Evolutionary conservation across 176 grass and related monocot species (phyloP), one percentile per base, ranked within the genome.

Genomic region (Miscanthus lutarioriparius): DNA sequence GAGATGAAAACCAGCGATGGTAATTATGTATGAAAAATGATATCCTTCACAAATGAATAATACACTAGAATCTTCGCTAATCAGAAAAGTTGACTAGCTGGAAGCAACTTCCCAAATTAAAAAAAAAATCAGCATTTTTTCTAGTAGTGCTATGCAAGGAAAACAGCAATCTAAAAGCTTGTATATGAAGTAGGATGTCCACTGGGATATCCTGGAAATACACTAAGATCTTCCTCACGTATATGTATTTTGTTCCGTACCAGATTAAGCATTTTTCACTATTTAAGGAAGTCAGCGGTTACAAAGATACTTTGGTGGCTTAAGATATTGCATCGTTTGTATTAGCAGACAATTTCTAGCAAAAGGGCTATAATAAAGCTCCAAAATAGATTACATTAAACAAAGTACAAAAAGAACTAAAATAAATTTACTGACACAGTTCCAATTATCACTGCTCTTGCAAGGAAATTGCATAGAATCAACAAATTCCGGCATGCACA

Each of bases 121-220:
- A 15, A 20, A 25, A 7, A 20, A 25, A 4, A 28, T 7, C 28
- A 68, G 22, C 20, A 22, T 27, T 79, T 72, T 26, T 72, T 40
- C 38, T 56, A 35, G 75, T 25, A 10, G 43, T 25, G 36, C 19
- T 48, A 87, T 68, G 49, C 67, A 72, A 79, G 1, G 22, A 49
- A 79, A 79, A 66, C 68, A 89, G 28, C 48, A 80, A 62, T 28
- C 27, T 45, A 75, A 78, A 87, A 64, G 5, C 17, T 73, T 36
- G 32, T 9, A 73, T 38, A 48, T 15, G 12, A 68, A 67, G 82
- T n/a, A 70, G 2, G 5, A 44, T 38, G 25, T 38, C 28, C 7
- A 81, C 58, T 72, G 11, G 36, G 9, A 86, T 77, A 43, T 86
- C 43, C 58, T 67, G 26, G 11, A 82, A 73, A 56, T 59, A n/a